Evolutionary conservation across 2,329 filamentous ascomycete genomes (phyloP).

Genomic region (Apiospora arundinis): DNA sequence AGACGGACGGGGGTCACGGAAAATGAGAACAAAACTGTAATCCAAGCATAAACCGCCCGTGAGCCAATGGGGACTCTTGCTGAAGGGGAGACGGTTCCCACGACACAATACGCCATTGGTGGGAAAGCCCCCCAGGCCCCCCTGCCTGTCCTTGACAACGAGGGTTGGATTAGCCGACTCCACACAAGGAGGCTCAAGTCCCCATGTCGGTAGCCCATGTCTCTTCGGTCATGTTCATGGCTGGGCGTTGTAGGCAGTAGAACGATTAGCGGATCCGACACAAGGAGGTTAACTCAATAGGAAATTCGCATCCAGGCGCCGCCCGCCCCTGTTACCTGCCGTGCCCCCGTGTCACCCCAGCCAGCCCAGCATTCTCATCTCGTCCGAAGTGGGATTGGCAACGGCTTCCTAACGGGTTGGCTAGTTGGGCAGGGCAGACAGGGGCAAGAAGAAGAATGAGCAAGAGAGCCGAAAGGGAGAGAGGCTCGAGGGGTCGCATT

Average conservation of each 20-base stretch:
- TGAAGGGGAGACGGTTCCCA: not conserved
- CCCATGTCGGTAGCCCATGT: not conserved
- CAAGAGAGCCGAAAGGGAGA: not conserved
- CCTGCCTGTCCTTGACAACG: not conserved
- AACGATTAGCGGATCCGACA: not conserved
- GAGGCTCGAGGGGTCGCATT: slow-evolving; percentile 11
- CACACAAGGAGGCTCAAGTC: slow-evolving; percentile 11
- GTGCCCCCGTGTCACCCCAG: no score
- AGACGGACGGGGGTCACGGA: slow-evolving; percentile 16
- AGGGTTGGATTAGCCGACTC: not conserved
- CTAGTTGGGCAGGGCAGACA: not conserved
- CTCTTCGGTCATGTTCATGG: not conserved
- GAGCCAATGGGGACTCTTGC: not conserved
- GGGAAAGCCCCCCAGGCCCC: not conserved
- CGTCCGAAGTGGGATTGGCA: slow-evolving; percentile 10
- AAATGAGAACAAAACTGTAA: not conserved
- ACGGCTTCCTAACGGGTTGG: not conserved
- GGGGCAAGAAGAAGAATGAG: not conserved
- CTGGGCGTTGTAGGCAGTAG: not conserved
- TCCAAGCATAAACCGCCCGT: not conserved
- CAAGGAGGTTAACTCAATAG: slow-evolving; percentile 4
- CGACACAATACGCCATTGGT: slow-evolving; percentile 13
- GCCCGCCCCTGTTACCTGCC: no score
- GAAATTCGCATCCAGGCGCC: not conserved
- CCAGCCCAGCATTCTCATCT: not conserved